Evolutionary conservation across 768 basidiomycete species (phyloP).

Genomic region (Serpula lacrymans): DNA sequence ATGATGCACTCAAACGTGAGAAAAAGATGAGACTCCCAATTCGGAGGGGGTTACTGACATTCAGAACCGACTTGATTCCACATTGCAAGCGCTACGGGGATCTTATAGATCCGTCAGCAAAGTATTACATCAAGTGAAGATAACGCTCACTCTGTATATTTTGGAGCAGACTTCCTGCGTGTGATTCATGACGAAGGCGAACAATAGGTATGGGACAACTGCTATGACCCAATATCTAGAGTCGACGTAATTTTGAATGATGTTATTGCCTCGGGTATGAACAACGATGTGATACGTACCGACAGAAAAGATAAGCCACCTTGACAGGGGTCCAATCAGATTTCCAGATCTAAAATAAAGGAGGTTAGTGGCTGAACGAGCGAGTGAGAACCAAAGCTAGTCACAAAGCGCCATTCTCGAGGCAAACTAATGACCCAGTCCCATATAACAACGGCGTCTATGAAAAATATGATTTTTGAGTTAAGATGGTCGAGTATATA

Average conservation of each 20-base stretch:
- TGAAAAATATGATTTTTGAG: slow-evolving; percentile 1
- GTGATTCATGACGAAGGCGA: slow-evolving; percentile 73
- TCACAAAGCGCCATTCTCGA: slow-evolving; percentile 74
- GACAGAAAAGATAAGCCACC: slow-evolving; percentile 78
- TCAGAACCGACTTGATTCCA: slow-evolving; percentile 87
- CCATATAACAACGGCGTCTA: slow-evolving; percentile 81
- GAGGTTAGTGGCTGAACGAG: not conserved
- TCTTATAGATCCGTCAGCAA: slow-evolving; percentile 44
- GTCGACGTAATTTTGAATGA: slow-evolving; percentile 5
- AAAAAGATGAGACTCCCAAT: slow-evolving; percentile 6
- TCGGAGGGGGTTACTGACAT: slow-evolving; percentile 37
- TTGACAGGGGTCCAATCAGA: slow-evolving; percentile 85
- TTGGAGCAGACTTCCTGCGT: slow-evolving; percentile 57
- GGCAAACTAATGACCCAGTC: slow-evolving; percentile 81
- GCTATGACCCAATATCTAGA: slow-evolving; percentile 78
- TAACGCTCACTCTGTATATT: slow-evolving; percentile 57
- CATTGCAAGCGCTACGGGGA: slow-evolving; percentile 79
- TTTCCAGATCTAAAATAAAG: slow-evolving; percentile 62
- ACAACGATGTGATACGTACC: slow-evolving; percentile 43
- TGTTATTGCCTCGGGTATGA: slow-evolving; percentile 5
- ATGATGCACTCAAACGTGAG: slow-evolving; percentile 16
- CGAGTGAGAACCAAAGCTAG: slow-evolving; percentile 14
- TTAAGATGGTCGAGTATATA: slow-evolving; percentile 13
- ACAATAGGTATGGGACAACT: slow-evolving; percentile 76
- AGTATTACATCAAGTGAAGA: slow-evolving; percentile 2